phyloP scores from a whole-genome alignment of 148 eudicot genomes.

The Rhododendron molle region DNA sequence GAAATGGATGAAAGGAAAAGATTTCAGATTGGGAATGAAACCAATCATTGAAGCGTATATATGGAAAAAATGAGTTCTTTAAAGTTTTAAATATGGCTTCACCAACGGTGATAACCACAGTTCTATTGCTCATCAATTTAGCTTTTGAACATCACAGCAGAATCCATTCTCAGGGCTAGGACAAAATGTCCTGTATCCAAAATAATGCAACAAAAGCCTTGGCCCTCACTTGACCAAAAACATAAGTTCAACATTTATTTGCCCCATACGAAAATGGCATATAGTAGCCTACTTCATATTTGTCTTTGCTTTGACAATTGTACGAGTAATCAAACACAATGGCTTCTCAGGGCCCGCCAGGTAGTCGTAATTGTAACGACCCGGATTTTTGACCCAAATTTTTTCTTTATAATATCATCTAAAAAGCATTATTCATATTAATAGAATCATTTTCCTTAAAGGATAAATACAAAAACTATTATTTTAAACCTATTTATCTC shows the following conservation, averaged over 20 bases:
- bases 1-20: background rate
- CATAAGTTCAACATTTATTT: background rate
- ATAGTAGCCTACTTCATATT: too few relatives aligned
- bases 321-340: background rate
- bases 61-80: background rate
- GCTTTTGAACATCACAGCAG: background rate
- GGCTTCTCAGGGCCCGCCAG: constrained; percentile 93
- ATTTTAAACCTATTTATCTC: too few relatives aligned
- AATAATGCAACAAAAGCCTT: background rate
- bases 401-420: too few relatives aligned
- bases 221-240: background rate
- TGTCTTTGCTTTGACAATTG: background rate
- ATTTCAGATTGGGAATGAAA: background rate
- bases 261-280: background rate
- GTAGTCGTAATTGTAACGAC: constrained; percentile 74
- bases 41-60: background rate
- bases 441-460: too few relatives aligned
- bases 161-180: background rate
- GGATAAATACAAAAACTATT: too few relatives aligned
- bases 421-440: too few relatives aligned
- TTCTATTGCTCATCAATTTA: background rate
- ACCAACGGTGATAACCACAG: background rate
- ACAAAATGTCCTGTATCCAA: background rate
- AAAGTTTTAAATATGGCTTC: background rate
- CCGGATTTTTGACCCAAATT: too few relatives aligned